phyloP scores from a whole-genome alignment of 352 stramenopile species.

The Aphanomyces cochlioides region DNA sequence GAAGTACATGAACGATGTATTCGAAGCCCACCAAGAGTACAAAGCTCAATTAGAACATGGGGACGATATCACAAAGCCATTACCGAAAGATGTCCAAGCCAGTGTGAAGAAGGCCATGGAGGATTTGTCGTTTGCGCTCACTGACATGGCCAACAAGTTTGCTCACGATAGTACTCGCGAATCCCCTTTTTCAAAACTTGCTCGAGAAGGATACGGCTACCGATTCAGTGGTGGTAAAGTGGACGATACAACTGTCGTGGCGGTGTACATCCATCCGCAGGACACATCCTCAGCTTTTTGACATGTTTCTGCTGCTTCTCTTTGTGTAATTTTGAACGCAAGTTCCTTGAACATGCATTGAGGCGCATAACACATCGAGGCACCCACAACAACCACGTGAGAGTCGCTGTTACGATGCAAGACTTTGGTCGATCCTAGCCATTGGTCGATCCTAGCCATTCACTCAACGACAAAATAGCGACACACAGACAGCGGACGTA shows the following conservation, averaged over 20 bases:
- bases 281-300: background rate
- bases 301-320: too few species aligned
- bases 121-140: constrained; percentile 21
- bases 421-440: too few species aligned
- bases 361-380: too few species aligned
- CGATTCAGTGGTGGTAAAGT: constrained; percentile 16
- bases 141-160: constrained; percentile 21
- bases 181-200: constrained; percentile 22
- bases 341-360: too few species aligned
- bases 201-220: constrained; percentile 23
- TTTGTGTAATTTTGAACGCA: too few species aligned
- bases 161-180: constrained; percentile 14
- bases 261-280: constrained; percentile 18
- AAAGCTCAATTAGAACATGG: background rate
- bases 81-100: background rate
- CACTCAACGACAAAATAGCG: too few species aligned
- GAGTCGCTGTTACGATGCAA: too few species aligned
- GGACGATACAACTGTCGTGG: constrained; percentile 20
- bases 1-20: background rate
- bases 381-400: too few species aligned
- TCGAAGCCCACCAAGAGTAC: background rate
- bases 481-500: too few species aligned
- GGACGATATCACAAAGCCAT: background rate
- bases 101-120: constrained; percentile 19
- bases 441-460: too few species aligned